Evolutionary conservation across 768 basidiomycete genomes (phyloP), one percentile per base, ranked within the genome.

Genomic region (Leccinum subtestaceum): DNA sequence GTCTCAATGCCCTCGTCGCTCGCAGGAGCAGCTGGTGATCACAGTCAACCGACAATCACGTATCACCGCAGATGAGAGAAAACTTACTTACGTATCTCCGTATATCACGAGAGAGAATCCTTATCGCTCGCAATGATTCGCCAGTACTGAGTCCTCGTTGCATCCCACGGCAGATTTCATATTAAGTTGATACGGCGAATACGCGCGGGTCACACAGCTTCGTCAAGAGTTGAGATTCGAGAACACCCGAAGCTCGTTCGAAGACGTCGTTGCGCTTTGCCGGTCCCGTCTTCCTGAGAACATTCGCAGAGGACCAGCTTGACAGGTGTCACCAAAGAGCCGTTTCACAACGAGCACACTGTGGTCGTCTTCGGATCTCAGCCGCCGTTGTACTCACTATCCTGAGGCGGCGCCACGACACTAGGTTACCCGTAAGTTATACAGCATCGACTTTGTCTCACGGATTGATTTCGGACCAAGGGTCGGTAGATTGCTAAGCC

Each of bases 21-120:
- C 25, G 27, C 13, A 29, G 21, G 21, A 8, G 11, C 6, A 29
- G 9, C 13, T 19, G 10, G 27, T 48, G 25, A 15, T 25, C 19
- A 15, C 29, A 31, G 21, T 8, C 15, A 31, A 31, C 38, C 15
- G 34, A 56, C 19, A 13, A 13, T 29, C 19, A 25, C 58, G n/a
- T 52, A 60, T 34, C 48, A 31, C n/a, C 13, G 17, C 38, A 32
- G 34, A 46, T 31, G 19, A 38, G 27, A 43, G 13, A 45, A 47
- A 31, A 63, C 4, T 15, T 5, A 63, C 52, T 63, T 63, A 59
- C 62, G 62, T 63, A 52, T 38, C 36, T 21, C 59, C 58, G 52
- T 40, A 60, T 61, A 40, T 25, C 40, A 34, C 43, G 63, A 52
- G 60, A 53, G 43, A 54, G 21, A 52, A 53, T 65, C 47, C 60